A percentile compares a stretch with the other conserved stretches of the same genome.
These are phyloP conservation scores for Lenzites betulinus DNA, from an alignment of 768 basidiomycete genomes.

Conservation along the genomic window DNA sequence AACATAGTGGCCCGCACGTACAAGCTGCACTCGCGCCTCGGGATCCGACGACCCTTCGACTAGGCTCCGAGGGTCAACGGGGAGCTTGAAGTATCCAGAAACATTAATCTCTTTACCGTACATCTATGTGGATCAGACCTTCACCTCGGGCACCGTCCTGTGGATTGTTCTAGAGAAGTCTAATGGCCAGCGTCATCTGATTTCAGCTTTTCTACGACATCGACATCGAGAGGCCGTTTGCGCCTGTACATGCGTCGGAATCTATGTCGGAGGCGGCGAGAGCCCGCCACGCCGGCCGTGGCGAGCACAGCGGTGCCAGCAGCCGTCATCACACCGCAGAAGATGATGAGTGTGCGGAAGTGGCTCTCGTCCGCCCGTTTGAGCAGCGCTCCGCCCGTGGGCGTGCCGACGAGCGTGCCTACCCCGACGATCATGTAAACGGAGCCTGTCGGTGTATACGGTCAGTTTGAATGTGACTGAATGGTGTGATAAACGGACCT, in stretches of 20 bases:
- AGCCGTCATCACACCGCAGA: constrained; percentile 31
- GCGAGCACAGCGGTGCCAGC: constrained; percentile 19
- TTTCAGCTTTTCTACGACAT: not conserved
- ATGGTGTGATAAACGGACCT: constrained; percentile 23
- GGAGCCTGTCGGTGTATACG: constrained; percentile 24
- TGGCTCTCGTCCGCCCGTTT: constrained; percentile 25
- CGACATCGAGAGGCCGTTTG: not conserved
- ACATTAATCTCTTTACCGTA: no score
- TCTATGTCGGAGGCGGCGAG: not conserved
- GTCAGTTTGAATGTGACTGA: not conserved
- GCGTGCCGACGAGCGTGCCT: constrained; percentile 35
- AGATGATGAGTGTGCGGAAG: constrained; percentile 34
- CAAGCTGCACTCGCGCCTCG: no score
- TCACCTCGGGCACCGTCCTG: no score
- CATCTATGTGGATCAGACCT: no score
- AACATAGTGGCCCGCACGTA: no score
- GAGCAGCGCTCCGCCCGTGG: constrained; percentile 36
- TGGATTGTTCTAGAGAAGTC: no score
- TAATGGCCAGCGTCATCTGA: not conserved
- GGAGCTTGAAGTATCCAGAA: no score
- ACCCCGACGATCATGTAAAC: constrained; percentile 34
- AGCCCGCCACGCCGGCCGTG: constrained; percentile 4
- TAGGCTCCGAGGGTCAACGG: no score
- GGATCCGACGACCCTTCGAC: no score
- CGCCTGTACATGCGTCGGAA: not conserved